Evolutionary conservation across 2,329 filamentous ascomycete species (phyloP).

Genomic region (Arthrobotrys sinensis): DNA sequence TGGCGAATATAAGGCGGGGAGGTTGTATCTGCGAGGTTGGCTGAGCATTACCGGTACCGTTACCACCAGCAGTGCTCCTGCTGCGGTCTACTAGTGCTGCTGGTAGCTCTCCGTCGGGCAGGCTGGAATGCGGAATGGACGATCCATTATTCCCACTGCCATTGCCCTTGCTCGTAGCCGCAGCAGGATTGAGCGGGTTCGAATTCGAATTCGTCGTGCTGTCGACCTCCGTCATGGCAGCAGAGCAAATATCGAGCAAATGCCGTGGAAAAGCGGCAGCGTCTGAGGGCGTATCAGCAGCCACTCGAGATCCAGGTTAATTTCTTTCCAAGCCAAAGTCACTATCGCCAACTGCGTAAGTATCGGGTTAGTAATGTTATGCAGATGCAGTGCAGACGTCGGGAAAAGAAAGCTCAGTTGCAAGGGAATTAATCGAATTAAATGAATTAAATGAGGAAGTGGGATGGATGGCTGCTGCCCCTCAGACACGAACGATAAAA

Average conservation of each 20-base stretch:
- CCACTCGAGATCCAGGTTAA: slow-evolving; percentile 2
- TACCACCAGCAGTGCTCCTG: not conserved
- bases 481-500: slow-evolving; percentile 11
- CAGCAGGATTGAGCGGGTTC: slow-evolving; percentile 21
- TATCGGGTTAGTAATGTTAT: slow-evolving; percentile 5
- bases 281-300: slow-evolving; percentile 21
- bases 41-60: not conserved
- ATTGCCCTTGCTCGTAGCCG: no score
- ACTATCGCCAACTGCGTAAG: slow-evolving; percentile 6
- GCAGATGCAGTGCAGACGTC: slow-evolving; percentile 1
- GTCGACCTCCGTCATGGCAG: slow-evolving; percentile 52
- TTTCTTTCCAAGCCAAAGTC: not conserved
- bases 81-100: not conserved
- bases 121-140: slow-evolving; percentile 41
- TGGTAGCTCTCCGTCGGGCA: not conserved
- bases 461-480: slow-evolving; percentile 38
- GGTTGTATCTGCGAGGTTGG: slow-evolving; percentile 53
- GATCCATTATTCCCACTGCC: slow-evolving; percentile 29
- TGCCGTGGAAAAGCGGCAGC: slow-evolving; percentile 45
- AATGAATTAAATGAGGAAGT: slow-evolving; percentile 14
- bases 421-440: slow-evolving; percentile 12
- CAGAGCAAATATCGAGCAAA: slow-evolving; percentile 9
- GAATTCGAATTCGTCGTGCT: not conserved
- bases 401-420: slow-evolving; percentile 20
- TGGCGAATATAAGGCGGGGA: slow-evolving; percentile 61